Conservation (phyloP, 129 eudicot genomes). For the Arctium lappa region DNA sequence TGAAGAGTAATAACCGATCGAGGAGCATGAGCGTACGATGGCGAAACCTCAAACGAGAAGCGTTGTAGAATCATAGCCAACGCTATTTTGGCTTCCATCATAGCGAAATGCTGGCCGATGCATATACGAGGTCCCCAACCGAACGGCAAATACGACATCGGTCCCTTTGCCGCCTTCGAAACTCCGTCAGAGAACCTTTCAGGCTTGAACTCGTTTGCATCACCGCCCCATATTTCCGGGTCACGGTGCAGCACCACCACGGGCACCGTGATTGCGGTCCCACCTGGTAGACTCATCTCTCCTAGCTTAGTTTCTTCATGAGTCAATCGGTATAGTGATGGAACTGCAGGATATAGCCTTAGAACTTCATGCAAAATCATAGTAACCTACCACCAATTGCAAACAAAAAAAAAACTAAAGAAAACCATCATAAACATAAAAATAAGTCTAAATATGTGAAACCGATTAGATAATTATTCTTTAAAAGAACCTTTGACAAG, state of each 20-base stretch:
- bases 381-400: slow-evolving; percentile 34
- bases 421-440: background rate
- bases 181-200: slow-evolving; percentile 62
- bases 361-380: slow-evolving; percentile 71
- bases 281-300: slow-evolving; percentile 37
- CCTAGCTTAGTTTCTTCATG: slow-evolving; percentile 49
- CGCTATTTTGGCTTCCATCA: slow-evolving; percentile 35
- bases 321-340: slow-evolving; percentile 40
- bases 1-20: slow-evolving; percentile 12
- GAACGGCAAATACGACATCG: slow-evolving; percentile 55
- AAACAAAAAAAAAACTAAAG: background rate
- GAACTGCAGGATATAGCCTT: slow-evolving; percentile 67
- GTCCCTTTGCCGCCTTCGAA: slow-evolving; percentile 57
- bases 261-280: slow-evolving; percentile 48
- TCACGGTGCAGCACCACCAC: slow-evolving; percentile 50
- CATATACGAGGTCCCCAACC: slow-evolving; percentile 77
- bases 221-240: slow-evolving; percentile 55
- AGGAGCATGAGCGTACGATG: slow-evolving; percentile 38
- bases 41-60: slow-evolving; percentile 25
- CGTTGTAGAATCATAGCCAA: slow-evolving; percentile 33
- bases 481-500: too few species aligned
- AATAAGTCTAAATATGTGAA: background rate
- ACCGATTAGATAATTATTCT: too few species aligned
- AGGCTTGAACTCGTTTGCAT: slow-evolving; percentile 63
- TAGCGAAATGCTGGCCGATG: slow-evolving; percentile 57